These are phyloP conservation scores for Pythium insidiosum DNA, from an alignment of 352 stramenopile genomes.

Conservation along the genomic window DNA sequence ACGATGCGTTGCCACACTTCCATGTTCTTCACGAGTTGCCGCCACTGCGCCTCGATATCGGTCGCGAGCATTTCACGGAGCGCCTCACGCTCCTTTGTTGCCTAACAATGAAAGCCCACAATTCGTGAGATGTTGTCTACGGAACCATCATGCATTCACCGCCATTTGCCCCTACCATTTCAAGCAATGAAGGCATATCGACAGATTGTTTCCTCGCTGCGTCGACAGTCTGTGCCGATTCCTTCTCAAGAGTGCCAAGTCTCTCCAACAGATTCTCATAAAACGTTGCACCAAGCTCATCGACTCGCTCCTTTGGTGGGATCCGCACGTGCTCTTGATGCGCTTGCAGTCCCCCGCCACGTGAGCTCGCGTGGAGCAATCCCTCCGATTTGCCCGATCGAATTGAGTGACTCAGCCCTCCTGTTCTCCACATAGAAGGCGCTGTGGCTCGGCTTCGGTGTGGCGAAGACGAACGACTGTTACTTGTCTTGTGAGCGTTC, in stretches of 20 bases:
- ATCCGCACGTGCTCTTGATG: constrained; percentile 59
- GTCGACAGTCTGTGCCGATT: not conserved
- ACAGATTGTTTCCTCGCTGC: no score
- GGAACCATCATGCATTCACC: no score
- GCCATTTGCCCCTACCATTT: constrained; percentile 60
- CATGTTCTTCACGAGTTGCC: constrained; percentile 79
- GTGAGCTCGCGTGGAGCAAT: no score
- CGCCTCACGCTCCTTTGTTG: constrained; percentile 30
- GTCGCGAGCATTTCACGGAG: constrained; percentile 14
- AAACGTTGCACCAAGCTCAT: constrained; percentile 49
- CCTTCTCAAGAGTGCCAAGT: constrained; percentile 23
- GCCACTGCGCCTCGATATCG: constrained; percentile 61
- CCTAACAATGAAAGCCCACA: constrained; percentile 10
- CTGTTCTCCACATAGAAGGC: no score
- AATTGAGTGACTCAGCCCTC: no score
- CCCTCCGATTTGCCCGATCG: no score
- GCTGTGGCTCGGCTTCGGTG: no score
- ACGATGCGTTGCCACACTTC: constrained; percentile 83
- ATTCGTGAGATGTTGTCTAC: not conserved
- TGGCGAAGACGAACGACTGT: no score
- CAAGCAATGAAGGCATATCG: constrained; percentile 21
- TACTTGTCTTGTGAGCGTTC: no score
- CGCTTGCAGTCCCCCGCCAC: constrained; percentile 35
- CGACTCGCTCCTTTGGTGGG: constrained; percentile 44
- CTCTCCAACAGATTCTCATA: constrained; percentile 49